Evolutionary conservation across 192 early-diverging fungal genomes (phyloP).

Genomic region (Coemansia sp.): DNA sequence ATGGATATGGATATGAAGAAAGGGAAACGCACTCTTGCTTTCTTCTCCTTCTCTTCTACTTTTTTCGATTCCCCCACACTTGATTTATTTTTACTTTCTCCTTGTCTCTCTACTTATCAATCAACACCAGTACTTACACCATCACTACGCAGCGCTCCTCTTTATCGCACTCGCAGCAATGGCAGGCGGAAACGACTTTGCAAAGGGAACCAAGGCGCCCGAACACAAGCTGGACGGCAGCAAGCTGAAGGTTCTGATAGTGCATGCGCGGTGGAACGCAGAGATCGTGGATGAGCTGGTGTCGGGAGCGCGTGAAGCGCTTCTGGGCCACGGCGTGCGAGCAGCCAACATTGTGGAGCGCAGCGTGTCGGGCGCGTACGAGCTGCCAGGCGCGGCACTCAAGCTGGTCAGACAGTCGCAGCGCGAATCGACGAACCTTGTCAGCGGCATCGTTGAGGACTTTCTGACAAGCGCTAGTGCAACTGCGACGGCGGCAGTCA

Average conservation of each 20-base stretch:
- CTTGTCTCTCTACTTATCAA: background rate
- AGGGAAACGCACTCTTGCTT: background rate
- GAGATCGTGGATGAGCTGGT: slow-evolving; percentile 84
- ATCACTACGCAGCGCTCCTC: background rate
- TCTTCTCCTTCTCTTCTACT: background rate
- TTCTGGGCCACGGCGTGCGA: slow-evolving; percentile 69
- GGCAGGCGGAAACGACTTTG: slow-evolving; percentile 60
- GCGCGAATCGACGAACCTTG: slow-evolving; percentile 58
- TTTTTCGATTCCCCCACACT: background rate
- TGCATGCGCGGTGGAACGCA: slow-evolving; percentile 95
- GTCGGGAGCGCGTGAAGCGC: slow-evolving; percentile 64
- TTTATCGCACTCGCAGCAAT: background rate
- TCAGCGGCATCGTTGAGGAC: slow-evolving; percentile 56
- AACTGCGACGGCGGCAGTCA: background rate
- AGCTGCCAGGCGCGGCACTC: slow-evolving; percentile 89
- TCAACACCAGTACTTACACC: background rate
- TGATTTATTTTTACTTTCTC: background rate
- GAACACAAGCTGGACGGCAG: slow-evolving; percentile 62
- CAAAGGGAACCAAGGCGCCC: slow-evolving; percentile 71
- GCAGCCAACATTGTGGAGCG: slow-evolving; percentile 73
- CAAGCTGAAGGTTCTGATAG: slow-evolving; percentile 68
- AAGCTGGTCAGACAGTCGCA: slow-evolving; percentile 70
- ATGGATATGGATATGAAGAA: too few species aligned
- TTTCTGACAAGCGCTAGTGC: slow-evolving; percentile 42
- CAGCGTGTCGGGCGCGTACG: slow-evolving; percentile 89